A percentile compares a stretch with the other conserved stretches of the same genome.
Conservation (phyloP, 441 rosid species). For the Dalechampia spathulata region DNA sequence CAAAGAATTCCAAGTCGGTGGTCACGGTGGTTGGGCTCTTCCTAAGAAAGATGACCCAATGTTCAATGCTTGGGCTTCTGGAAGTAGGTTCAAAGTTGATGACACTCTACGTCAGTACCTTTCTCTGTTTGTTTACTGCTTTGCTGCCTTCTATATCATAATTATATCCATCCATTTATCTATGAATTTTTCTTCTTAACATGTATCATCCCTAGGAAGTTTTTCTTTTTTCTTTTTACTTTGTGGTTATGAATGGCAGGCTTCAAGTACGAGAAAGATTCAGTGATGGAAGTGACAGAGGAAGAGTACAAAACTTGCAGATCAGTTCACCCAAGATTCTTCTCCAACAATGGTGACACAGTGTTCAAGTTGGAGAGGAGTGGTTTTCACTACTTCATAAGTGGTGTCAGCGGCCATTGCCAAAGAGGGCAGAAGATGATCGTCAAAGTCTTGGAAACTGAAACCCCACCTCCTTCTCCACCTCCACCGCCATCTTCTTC, state of each 20-base stretch:
- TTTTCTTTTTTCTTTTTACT: not conserved
- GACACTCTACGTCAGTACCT: conserved; percentile 40
- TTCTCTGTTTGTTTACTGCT: not conserved
- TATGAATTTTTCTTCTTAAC: no score
- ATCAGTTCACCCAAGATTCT: conserved; percentile 37
- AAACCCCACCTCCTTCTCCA: conserved; percentile 6
- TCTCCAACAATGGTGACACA: conserved; percentile 55
- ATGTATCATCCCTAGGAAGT: no score
- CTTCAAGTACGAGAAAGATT: conserved; percentile 47
- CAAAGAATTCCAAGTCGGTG: no score
- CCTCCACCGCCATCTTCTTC: conserved; percentile 9
- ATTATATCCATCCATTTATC: no score
- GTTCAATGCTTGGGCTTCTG: conserved; percentile 55
- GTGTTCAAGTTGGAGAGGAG: conserved; percentile 31
- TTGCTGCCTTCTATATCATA: no score
- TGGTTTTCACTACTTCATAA: conserved; percentile 51
- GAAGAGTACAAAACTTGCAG: conserved; percentile 45
- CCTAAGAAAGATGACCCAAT: conserved; percentile 32
- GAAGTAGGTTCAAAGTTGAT: conserved; percentile 41
- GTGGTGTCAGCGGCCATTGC: conserved; percentile 54
- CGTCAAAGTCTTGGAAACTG: conserved; percentile 33
- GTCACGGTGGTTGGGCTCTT: conserved; percentile 47
- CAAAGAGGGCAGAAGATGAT: conserved; percentile 54
- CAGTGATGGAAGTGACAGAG: conserved; percentile 43
- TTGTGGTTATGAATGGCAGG: no score